Evolutionary conservation across 163 green algal species (phyloP).

Genomic region (Scenedesmus sp.): DNA sequence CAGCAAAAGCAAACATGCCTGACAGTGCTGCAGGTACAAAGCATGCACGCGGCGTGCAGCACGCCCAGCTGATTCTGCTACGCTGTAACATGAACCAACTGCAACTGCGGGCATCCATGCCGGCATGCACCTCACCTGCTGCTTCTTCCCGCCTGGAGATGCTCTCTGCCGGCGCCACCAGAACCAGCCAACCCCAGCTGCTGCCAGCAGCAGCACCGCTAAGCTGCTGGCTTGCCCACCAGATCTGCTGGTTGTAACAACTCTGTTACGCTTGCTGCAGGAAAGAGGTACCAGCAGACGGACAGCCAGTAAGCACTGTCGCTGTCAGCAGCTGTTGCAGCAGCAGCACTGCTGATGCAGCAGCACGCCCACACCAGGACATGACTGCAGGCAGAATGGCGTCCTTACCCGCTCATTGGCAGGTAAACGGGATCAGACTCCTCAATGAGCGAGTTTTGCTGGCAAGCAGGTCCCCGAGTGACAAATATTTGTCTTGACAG

Average conservation of each 20-base stretch:
- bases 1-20: background rate
- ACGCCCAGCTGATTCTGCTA: background rate
- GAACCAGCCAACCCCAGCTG: constrained; percentile 18
- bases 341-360: background rate
- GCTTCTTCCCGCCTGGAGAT: background rate
- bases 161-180: constrained; percentile 5
- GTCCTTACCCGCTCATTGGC: background rate
- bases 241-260: constrained; percentile 13
- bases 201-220: constrained; percentile 31
- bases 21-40: background rate
- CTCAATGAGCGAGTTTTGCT: too few species aligned
- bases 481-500: too few species aligned
- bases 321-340: background rate
- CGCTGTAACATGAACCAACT: background rate
- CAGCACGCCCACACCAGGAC: background rate
- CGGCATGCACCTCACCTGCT: background rate
- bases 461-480: too few species aligned
- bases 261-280: background rate
- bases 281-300: background rate
- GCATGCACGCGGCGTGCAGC: too few species aligned
- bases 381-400: background rate
- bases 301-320: background rate
- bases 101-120: background rate
- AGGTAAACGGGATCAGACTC: too few species aligned
- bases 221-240: constrained; percentile 39